Percentiles rank a stretch among this genome's conserved stretches.
Conservation (phyloP, 2,329 filamentous ascomycete genomes). For the Microsporum canis region DNA sequence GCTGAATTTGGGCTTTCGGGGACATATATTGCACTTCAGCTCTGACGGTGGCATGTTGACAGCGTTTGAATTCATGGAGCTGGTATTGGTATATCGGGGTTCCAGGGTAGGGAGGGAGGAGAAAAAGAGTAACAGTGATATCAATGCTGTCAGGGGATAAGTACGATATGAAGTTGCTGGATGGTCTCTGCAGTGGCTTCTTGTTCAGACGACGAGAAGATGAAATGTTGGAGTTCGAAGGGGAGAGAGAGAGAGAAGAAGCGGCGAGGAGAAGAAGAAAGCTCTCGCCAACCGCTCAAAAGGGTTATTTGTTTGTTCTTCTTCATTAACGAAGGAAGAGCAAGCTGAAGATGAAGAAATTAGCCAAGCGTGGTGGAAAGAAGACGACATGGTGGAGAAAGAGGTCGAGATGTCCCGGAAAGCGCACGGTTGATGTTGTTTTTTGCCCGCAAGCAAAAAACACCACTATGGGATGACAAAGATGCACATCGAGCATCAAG, state of each 20-base stretch:
- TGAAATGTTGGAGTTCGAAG: neutral
- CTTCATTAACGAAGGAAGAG: neutral
- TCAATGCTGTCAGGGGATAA: constrained; percentile 4
- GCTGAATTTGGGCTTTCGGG: constrained; percentile 67
- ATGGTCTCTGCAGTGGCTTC: constrained; percentile 14
- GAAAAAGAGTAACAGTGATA: constrained; percentile 12
- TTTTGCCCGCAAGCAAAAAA: neutral
- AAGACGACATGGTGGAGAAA: neutral
- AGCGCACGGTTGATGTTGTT: neutral
- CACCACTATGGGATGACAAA: neutral
- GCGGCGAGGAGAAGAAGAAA: constrained; percentile 20
- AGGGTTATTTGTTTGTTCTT: neutral
- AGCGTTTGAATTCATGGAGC: neutral
- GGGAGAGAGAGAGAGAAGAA: constrained; percentile 8
- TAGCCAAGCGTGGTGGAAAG: neutral
- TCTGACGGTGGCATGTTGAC: constrained; percentile 39
- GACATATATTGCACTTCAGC: constrained; percentile 73
- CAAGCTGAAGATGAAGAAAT: neutral
- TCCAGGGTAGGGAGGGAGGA: neutral
- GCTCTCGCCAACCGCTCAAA: neutral
- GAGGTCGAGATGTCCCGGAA: constrained; percentile 1
- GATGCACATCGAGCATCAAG: neutral
- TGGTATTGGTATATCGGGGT: neutral
- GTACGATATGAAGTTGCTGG: constrained; percentile 1
- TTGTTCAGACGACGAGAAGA: constrained; percentile 13